Conservation (phyloP, 2,329 filamentous ascomycete species). For the Arthrobotrys sinensis region DNA sequence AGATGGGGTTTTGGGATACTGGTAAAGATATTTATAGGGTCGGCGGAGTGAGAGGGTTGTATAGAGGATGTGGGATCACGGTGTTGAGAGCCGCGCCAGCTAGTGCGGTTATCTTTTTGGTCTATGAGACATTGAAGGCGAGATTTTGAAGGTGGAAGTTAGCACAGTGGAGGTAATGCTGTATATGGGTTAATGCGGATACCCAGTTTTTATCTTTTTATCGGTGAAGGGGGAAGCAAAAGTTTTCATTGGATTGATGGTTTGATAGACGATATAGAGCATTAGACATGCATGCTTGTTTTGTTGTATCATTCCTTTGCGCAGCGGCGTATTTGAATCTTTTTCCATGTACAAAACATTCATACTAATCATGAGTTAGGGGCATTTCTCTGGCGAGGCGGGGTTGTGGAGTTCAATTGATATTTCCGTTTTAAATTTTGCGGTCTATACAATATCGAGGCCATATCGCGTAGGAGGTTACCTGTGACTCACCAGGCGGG, state of each 20-base stretch:
- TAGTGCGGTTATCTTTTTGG: conserved; percentile 97
- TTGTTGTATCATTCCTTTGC: not conserved
- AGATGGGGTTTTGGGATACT: conserved; percentile 80
- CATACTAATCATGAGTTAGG: not conserved
- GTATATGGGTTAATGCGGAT: conserved; percentile 23
- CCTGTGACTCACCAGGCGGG: too few relatives aligned
- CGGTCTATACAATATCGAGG: too few relatives aligned
- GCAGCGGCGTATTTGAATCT: conserved; percentile 10
- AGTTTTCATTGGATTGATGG: not conserved
- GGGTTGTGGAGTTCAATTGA: not conserved
- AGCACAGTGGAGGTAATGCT: not conserved
- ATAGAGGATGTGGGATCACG: conserved; percentile 95
- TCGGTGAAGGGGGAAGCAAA: not conserved
- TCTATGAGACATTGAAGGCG: conserved; percentile 88
- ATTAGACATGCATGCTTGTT: not conserved
- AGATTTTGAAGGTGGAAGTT: conserved; percentile 70
- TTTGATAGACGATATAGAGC: conserved; percentile 1
- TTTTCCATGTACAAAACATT: not conserved
- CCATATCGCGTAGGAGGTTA: too few relatives aligned
- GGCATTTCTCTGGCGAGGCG: not conserved
- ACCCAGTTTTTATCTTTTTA: conserved; percentile 26
- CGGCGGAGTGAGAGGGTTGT: conserved; percentile 86
- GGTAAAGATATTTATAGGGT: conserved; percentile 82
- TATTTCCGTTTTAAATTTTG: not conserved
- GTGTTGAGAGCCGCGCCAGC: conserved; percentile 89